phyloP scores from a whole-genome alignment of 108 stramenopile genomes.

The Cyclotella kingstonii region DNA sequence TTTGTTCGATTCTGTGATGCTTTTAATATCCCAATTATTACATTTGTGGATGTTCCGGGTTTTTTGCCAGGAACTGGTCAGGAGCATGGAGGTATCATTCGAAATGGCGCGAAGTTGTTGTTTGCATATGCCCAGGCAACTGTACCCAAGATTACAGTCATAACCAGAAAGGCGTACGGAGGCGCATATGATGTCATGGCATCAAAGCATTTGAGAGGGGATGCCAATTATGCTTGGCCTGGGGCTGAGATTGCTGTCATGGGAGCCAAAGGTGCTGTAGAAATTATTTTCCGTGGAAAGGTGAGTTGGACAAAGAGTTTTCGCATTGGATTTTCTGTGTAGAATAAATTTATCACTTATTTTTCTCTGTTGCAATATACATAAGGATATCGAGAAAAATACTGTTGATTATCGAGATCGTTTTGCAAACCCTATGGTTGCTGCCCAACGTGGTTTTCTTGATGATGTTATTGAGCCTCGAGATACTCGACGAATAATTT shows the following conservation, averaged over 20 bases:
- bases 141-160: constrained; percentile 97
- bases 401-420: constrained; percentile 88
- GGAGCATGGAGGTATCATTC: constrained; percentile 94
- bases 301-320: constrained; percentile 46
- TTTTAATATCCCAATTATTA: constrained; percentile 98
- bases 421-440: constrained; percentile 96
- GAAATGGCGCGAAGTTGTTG: constrained; percentile 96
- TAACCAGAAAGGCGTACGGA: constrained; percentile 99
- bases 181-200: constrained; percentile 99
- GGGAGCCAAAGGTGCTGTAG: constrained; percentile 99
- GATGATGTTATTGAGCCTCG: constrained; percentile 97
- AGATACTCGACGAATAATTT: constrained; percentile 84
- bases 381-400: constrained; percentile 85
- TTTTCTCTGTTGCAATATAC: not conserved
- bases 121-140: constrained; percentile 99
- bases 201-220: constrained; percentile 96
- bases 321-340: not conserved
- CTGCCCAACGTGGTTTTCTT: constrained; percentile 92
- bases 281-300: constrained; percentile 97
- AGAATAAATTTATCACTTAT: not conserved
- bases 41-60: constrained; percentile 99
- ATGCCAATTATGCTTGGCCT: constrained; percentile 99
- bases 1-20: constrained; percentile 98
- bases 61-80: constrained; percentile 96
- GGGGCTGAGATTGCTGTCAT: constrained; percentile 97